Evolutionary conservation across 202 grass and related monocot species (phyloP).

Genomic region (Saccharum hybrid): DNA sequence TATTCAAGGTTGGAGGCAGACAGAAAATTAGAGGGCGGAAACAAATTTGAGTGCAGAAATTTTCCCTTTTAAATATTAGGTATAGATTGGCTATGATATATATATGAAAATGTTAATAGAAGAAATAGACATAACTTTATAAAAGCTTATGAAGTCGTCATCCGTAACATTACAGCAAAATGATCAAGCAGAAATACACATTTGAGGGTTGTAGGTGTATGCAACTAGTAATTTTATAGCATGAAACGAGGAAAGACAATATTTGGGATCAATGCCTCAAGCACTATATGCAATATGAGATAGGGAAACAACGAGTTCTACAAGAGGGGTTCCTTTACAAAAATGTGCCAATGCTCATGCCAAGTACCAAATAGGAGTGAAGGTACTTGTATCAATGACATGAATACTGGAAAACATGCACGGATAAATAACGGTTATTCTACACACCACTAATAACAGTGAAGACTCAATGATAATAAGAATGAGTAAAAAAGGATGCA

Average conservation of each 20-base stretch:
- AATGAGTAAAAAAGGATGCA: not conserved
- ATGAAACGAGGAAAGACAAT: not conserved
- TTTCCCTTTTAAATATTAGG: too few species aligned
- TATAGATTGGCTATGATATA: not conserved
- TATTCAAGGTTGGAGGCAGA: too few species aligned
- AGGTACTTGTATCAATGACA: not conserved
- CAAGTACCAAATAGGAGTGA: not conserved
- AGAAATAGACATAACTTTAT: not conserved
- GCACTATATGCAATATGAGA: not conserved
- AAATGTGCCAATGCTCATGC: not conserved
- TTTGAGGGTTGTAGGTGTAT: not conserved
- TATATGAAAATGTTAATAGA: not conserved
- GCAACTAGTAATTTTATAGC: not conserved
- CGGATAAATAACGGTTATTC: not conserved
- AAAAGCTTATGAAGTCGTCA: not conserved
- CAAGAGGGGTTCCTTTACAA: not conserved
- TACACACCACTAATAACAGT: not conserved
- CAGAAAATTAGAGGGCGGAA: too few species aligned
- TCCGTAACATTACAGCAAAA: not conserved
- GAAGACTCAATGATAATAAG: not conserved
- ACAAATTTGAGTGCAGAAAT: too few species aligned
- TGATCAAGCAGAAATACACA: constrained; percentile 1
- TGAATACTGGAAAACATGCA: not conserved
- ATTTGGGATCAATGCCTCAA: not conserved
- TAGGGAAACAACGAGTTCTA: not conserved